Evolutionary conservation across 179 eudicot species (phyloP).

Genomic region (Silene vulgaris): DNA sequence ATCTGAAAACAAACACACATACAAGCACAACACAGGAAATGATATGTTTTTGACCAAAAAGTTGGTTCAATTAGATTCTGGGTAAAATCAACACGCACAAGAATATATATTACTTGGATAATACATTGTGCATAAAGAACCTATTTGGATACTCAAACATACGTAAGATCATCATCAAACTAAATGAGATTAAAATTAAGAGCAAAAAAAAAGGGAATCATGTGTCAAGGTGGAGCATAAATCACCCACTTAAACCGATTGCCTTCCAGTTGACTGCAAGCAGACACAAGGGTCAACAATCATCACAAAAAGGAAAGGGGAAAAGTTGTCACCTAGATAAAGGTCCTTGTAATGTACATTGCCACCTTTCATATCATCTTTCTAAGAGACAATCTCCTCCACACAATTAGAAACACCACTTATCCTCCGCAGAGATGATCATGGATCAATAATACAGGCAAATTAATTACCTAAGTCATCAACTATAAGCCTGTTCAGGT

Average conservation of each 20-base stretch:
- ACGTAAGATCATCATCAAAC: slow-evolving; percentile 4
- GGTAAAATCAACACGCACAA: neutral
- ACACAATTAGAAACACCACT: neutral
- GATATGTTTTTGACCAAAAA: neutral
- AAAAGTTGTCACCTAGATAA: neutral
- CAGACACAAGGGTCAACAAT: slow-evolving; percentile 4
- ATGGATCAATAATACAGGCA: neutral
- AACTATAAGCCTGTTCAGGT: slow-evolving; percentile 7
- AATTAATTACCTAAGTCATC: neutral
- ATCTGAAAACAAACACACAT: neutral
- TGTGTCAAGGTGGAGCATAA: slow-evolving; percentile 9
- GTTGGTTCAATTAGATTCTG: neutral
- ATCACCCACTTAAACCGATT: slow-evolving; percentile 3
- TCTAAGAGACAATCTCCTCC: neutral
- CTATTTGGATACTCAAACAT: neutral
- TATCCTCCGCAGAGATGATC: slow-evolving; percentile 1
- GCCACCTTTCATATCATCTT: slow-evolving; percentile 8
- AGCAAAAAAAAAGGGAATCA: neutral
- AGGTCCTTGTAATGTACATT: neutral
- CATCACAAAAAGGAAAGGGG: slow-evolving; percentile 6
- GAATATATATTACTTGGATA: neutral
- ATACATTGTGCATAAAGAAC: neutral
- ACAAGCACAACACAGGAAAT: neutral
- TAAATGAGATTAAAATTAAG: neutral
- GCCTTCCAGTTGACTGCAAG: neutral